A percentile compares a stretch with the other conserved stretches of the same genome.
Conservation (phyloP, 2,329 filamentous ascomycete genomes). For the Tolypocladium capitatum region DNA sequence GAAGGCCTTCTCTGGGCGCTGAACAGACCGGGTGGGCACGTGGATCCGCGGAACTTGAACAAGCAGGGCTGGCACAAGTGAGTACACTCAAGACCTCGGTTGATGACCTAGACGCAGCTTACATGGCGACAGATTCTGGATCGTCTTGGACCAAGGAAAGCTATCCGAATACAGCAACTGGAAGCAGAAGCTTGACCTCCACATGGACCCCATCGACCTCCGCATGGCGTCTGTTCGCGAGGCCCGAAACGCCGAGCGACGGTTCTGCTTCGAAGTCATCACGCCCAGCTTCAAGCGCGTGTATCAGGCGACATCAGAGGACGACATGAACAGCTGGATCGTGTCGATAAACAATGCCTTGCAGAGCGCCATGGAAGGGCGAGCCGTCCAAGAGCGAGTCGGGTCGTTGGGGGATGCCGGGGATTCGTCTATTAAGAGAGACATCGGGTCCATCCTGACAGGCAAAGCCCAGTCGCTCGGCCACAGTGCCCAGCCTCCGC, state of each 20-base stretch:
- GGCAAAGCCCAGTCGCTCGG: conserved; percentile 72
- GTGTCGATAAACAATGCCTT: conserved; percentile 91
- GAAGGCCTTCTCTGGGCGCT: conserved; percentile 92
- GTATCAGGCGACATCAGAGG: conserved; percentile 94
- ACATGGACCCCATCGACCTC: conserved; percentile 96
- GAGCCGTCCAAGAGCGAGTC: conserved; percentile 44
- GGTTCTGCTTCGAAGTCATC: conserved; percentile 97
- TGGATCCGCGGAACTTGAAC: conserved; percentile 87
- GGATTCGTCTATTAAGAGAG: conserved; percentile 55
- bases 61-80: conserved; percentile 99
- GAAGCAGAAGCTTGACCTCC: conserved; percentile 92
- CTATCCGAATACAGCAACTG: conserved; percentile 98
- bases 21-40: conserved; percentile 83
- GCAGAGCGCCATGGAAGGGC: conserved; percentile 86
- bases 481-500: conserved; percentile 37
- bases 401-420: conserved; percentile 20
- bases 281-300: conserved; percentile 92
- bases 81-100: conserved; percentile 20
- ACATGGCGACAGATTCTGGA: conserved; percentile 65
- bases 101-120: neutral
- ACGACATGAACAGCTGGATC: conserved; percentile 98
- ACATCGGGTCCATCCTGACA: conserved; percentile 85
- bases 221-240: conserved; percentile 95
- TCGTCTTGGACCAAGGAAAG: conserved; percentile 91
- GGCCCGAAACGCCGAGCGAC: conserved; percentile 81